These are phyloP conservation scores for Pinus tabuliformis DNA, from an alignment of 75 land plant species.

Conservation along the genomic window DNA sequence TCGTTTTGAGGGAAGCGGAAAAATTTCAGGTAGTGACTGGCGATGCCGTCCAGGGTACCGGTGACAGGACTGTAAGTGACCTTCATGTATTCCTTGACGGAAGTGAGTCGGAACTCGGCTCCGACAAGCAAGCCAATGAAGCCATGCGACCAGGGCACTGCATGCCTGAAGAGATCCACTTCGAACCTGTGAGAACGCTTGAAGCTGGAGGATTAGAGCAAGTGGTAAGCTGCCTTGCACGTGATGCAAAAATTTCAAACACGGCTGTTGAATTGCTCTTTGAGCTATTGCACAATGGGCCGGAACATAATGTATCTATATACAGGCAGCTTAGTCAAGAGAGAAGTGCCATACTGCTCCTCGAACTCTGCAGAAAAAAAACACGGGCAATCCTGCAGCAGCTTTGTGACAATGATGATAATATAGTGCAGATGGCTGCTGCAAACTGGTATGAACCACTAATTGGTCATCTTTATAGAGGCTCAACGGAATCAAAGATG, in stretches of 20 bases:
- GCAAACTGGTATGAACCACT: constrained; percentile 49
- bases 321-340: constrained; percentile 31
- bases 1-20: not conserved
- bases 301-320: constrained; percentile 16
- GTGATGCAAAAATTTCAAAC: constrained; percentile 27
- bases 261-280: constrained; percentile 40
- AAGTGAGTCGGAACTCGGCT: constrained; percentile 21
- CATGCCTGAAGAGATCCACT: constrained; percentile 28
- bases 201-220: constrained; percentile 47
- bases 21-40: not conserved
- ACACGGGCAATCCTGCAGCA: constrained; percentile 29
- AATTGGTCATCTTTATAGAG: constrained; percentile 34
- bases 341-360: constrained; percentile 29
- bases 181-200: no score
- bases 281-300: constrained; percentile 39
- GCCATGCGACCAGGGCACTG: constrained; percentile 38
- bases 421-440: constrained; percentile 38
- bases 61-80: constrained; percentile 25
- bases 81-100: constrained; percentile 31
- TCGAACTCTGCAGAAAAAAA: constrained; percentile 34
- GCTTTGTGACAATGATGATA: constrained; percentile 43
- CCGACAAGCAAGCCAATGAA: constrained; percentile 31
- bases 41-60: constrained; percentile 19
- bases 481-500: no score
- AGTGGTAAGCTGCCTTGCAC: constrained; percentile 38